Evolutionary conservation across 768 basidiomycete genomes (phyloP), one percentile per base, ranked within the genome.

Genomic region (Cyathus striatus): DNA sequence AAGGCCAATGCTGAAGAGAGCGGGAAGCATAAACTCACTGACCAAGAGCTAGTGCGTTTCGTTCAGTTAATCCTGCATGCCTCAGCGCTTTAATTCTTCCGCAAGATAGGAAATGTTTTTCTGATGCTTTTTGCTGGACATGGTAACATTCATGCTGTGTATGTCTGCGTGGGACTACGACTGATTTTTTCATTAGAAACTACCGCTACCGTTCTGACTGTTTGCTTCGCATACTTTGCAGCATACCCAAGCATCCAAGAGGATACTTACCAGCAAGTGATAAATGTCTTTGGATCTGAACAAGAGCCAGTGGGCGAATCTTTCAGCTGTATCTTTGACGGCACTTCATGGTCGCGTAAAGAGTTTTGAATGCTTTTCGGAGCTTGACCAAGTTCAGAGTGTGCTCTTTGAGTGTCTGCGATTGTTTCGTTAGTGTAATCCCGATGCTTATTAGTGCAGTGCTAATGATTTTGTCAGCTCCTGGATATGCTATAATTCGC

Each of bases 51-150:
- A 40, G 72, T 70, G 35, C 21, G 41, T 6, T 5, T 20, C 27
- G 16, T 5, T 35, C 36, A 18, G 16, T 6, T 17, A 13, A 23
- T 23, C 13, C 20, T 27, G 24, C 6, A 9, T 10, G 17, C 27
- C 38, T 33, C 23, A 32, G n/a, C 4, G 30, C 4, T 12, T 32
- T 32, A 32, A 32, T 23, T 22, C 25, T 36, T 2, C 26, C 2
- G 27, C 10, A 41, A 76, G 76, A 73, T 77, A 37, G 78, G 76
- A 4, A 80, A 79, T 38, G 52, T 76, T 1, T 79, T 68, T 47
- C 48, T 69, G 6, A 61, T 77, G 52, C 58, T 83, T 18, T 72
- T 81, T 32, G 78, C 80, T 34, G 80, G 81, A 10, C 76, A 81
- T 54, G 79, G 78, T 70, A 18, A 10, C 10, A 3, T 12, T 32